Evolutionary conservation across 192 early-diverging fungal genomes (phyloP), one percentile per base, ranked within the genome.

Genomic region (Chytriomyces hyalinus): DNA sequence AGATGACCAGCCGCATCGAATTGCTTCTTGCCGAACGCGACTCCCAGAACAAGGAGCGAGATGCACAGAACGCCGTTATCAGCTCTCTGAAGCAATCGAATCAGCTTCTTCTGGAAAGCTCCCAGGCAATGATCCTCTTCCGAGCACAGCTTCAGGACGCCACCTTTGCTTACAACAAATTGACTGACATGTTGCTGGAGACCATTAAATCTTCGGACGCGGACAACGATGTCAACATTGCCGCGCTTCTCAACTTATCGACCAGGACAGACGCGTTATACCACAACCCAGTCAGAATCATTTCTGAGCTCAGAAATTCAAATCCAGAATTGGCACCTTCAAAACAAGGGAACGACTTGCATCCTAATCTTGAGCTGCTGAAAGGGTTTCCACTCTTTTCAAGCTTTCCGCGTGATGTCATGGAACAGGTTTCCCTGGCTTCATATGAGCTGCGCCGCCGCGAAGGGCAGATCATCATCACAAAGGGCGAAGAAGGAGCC

Each of bases 331-430:
- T 36, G 36, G 36, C 0, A 36, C 36, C 36, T 4, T 36, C 36
- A 2, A 36, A 2, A 36, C 36, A 36, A 36, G 36, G 36, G 36
- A 36, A 36, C 36, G 36, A 36, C 36, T 36, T 36, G 13, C 49
- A 75, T 51, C 73, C 73, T 15, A 44, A 75, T 44, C 73, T 79
- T 8, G 49, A 46, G 13, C 15, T 84, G 6, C 48, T 84, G 24
- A 47, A 69, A 47, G 61, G 44, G 59, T 85, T 86, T 49, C 80
- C 84, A 28, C 51, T 86, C 63, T 86, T 86, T 78, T 64, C 75
- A 15, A 75, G 59, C 59, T 84, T 86, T 57, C 78, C 82, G 13
- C 46, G 43, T 20, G 73, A 78, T 36, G 75, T 82, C 9, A 44
- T 86, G 43, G 45, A 83, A 28, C 26, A 79, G 20, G 44, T 82